Percentiles rank a stretch among this genome's conserved stretches.
Evolutionary conservation across 331 rosid genomes (phyloP).

Genomic region (Erythrophleum ivorense): DNA sequence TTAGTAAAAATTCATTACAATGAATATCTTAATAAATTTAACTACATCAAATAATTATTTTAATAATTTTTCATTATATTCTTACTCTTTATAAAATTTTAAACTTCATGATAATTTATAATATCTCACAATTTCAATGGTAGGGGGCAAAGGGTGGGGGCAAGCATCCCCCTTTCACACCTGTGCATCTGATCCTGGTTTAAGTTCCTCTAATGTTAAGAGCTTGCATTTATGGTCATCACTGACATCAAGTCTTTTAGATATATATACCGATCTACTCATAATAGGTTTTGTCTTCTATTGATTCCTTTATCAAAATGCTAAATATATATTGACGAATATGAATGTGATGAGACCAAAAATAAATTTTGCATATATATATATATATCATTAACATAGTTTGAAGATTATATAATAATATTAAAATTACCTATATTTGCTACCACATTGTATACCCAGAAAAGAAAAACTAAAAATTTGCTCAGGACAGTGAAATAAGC

Average conservation of each 20-base stretch:
- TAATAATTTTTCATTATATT: not conserved
- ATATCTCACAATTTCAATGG: not conserved
- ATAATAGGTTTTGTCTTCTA: not conserved
- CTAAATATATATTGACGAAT: too few relatives aligned
- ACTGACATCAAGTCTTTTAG: too few relatives aligned
- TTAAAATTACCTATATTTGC: too few relatives aligned
- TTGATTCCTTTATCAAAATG: too few relatives aligned
- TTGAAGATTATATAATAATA: not conserved
- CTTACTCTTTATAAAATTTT: not conserved
- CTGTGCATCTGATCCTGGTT: not conserved
- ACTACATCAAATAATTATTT: not conserved
- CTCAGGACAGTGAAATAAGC: not conserved
- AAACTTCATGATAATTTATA: not conserved
- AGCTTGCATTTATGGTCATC: too few relatives aligned
- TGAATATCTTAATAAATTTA: not conserved
- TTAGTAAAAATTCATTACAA: not conserved
- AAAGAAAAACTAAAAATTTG: not conserved
- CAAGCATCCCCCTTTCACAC: too few relatives aligned
- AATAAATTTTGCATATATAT: not conserved
- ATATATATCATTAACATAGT: not conserved
- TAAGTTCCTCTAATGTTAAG: not conserved
- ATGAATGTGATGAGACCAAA: not conserved
- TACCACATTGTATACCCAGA: not conserved
- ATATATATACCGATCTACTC: not conserved
- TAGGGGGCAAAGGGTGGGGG: too few relatives aligned